A percentile compares a stretch with the other conserved stretches of the same genome.
Evolutionary conservation across 2,329 filamentous ascomycete species (phyloP).

Genomic region (Claviceps sp.): DNA sequence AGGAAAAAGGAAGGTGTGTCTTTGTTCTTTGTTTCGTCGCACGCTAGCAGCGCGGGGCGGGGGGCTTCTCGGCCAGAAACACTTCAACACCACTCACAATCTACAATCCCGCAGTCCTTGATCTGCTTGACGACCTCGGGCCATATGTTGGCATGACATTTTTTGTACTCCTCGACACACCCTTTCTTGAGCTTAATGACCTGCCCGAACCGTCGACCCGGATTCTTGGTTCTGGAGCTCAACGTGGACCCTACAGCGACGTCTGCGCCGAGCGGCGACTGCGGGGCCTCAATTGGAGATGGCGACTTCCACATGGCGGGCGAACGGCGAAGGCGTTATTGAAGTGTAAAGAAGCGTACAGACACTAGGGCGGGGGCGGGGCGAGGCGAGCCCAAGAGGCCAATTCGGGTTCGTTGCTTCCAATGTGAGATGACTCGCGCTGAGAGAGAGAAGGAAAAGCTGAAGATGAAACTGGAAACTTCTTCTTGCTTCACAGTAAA

Average conservation of each 20-base stretch:
- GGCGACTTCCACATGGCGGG: constrained; percentile 14
- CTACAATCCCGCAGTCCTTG: constrained; percentile 57
- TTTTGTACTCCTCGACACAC: constrained; percentile 55
- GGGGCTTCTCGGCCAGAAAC: not conserved
- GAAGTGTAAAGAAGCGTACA: too few relatives aligned
- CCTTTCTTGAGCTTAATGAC: constrained; percentile 60
- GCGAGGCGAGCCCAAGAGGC: not conserved
- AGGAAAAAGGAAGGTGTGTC: not conserved
- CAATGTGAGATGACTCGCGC: too few relatives aligned
- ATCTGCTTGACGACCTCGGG: constrained; percentile 66
- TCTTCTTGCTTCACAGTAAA: too few relatives aligned
- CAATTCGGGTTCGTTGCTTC: too few relatives aligned
- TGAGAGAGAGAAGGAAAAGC: too few relatives aligned
- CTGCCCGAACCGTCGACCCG: constrained; percentile 50
- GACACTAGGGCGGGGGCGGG: not conserved
- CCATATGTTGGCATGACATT: constrained; percentile 62
- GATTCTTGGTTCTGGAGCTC: constrained; percentile 19
- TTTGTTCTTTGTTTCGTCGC: not conserved
- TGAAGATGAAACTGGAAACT: too few relatives aligned
- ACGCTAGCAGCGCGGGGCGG: not conserved
- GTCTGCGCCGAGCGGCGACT: constrained; percentile 1
- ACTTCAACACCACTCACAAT: constrained; percentile 37
- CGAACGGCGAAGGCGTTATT: not conserved
- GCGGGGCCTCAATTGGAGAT: constrained; percentile 8
- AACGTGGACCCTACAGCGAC: not conserved